Percentiles rank a stretch among this genome's conserved stretches.
These are phyloP conservation scores for Volutella citrinella DNA, from an alignment of 2,329 filamentous ascomycete species.

Conservation along the genomic window DNA sequence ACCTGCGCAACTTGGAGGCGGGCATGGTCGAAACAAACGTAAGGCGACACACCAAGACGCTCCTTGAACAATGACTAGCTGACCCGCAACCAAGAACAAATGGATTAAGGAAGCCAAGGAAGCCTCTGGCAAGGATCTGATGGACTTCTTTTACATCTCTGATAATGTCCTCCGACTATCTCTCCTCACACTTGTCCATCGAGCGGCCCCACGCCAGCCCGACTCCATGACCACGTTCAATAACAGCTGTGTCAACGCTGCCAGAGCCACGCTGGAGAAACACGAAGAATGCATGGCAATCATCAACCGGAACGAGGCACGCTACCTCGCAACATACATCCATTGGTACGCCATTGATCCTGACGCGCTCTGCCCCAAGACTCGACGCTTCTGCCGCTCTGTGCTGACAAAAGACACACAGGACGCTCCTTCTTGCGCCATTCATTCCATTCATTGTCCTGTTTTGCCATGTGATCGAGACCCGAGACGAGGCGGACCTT, in stretches of 20 bases:
- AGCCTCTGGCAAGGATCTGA: neutral
- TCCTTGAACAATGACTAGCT: too few relatives aligned
- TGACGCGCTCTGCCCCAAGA: neutral
- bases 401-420: too few relatives aligned
- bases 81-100: too few relatives aligned
- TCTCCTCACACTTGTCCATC: constrained; percentile 9
- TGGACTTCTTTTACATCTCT: too few relatives aligned
- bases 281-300: neutral
- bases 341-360: neutral
- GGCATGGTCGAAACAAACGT: neutral
- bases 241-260: constrained; percentile 5
- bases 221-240: constrained; percentile 2
- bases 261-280: neutral
- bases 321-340: neutral
- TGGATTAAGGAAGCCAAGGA: neutral
- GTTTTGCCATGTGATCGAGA: constrained; percentile 2
- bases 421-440: constrained; percentile 1
- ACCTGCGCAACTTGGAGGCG: constrained; percentile 1
- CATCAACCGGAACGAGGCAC: neutral
- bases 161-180: constrained; percentile 10
- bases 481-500: neutral
- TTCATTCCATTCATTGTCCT: constrained; percentile 1
- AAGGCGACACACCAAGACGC: too few relatives aligned
- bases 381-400: neutral
- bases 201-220: constrained; percentile 2